Evolutionary conservation across 1,139 yeast species (phyloP).

Genomic region (Blastobotrys elegans): DNA sequence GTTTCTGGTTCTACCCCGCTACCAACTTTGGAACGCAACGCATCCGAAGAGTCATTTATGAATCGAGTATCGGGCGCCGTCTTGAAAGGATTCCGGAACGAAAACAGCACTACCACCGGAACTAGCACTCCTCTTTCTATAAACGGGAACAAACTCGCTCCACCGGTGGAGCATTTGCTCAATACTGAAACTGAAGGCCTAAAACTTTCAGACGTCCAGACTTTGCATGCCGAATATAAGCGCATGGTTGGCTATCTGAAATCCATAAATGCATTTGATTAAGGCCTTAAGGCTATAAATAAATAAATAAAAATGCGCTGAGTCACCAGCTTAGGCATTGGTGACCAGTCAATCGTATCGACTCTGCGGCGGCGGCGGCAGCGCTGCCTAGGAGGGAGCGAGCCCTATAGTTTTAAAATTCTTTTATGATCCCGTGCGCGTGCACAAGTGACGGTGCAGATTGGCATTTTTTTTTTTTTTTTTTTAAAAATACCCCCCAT

Average conservation of each 20-base stretch:
- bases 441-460: no score
- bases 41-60: conserved; percentile 8
- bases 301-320: background rate
- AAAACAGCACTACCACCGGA: background rate
- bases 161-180: conserved; percentile 16
- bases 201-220: conserved; percentile 33
- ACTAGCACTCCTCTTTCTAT: background rate
- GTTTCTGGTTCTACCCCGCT: background rate
- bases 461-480: no score
- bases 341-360: conserved; percentile 1
- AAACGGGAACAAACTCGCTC: conserved; percentile 10
- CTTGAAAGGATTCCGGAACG: conserved; percentile 3
- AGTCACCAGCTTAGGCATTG: background rate
- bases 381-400: no score
- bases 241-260: conserved; percentile 30
- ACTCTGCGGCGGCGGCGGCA: no score
- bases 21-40: conserved; percentile 1
- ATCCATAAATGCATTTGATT: conserved; percentile 30
- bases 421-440: no score
- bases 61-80: conserved; percentile 9
- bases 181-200: conserved; percentile 28
- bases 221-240: conserved; percentile 36
- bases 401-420: no score
- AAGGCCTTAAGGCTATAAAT: conserved; percentile 14
- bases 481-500: no score